A percentile compares a stretch with the other conserved stretches of the same genome.
Conservation (phyloP, 1,284 basidiomycete species). For the Butyriboletus regius region DNA sequence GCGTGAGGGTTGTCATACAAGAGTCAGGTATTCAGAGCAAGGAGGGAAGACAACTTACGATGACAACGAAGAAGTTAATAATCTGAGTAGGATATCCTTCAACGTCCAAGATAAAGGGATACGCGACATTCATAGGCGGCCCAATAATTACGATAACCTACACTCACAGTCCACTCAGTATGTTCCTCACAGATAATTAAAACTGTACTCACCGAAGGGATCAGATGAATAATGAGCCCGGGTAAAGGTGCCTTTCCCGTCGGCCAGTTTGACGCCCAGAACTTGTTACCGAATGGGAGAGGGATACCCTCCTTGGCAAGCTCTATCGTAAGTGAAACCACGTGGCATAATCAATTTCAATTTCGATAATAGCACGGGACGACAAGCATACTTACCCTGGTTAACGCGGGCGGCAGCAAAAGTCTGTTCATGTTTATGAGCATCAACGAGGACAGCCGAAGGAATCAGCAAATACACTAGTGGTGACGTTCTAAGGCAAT, state of each 20-base stretch:
- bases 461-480: constrained; percentile 20
- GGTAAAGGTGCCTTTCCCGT: constrained; percentile 34
- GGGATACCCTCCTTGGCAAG: constrained; percentile 39
- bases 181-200: neutral
- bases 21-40: too few relatives aligned
- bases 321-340: constrained; percentile 21
- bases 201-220: constrained; percentile 24
- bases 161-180: neutral
- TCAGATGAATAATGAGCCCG: constrained; percentile 33
- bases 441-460: neutral
- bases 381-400: constrained; percentile 31
- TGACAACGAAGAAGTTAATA: constrained; percentile 50
- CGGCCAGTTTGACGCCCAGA: constrained; percentile 38
- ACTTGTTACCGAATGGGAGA: constrained; percentile 34
- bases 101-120: constrained; percentile 52
- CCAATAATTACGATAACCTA: constrained; percentile 48
- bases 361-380: too few relatives aligned
- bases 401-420: constrained; percentile 43
- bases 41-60: constrained; percentile 29
- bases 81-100: constrained; percentile 54
- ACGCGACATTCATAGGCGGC: constrained; percentile 41
- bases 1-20: neutral
- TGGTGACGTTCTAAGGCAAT: constrained; percentile 31
- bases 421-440: constrained; percentile 26
- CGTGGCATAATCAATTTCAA: neutral